A percentile compares a stretch with the other conserved stretches of the same genome.
Evolutionary conservation across 2,329 filamentous ascomycete species (phyloP).

Genomic region (Coniosporium tulheliwenetii): DNA sequence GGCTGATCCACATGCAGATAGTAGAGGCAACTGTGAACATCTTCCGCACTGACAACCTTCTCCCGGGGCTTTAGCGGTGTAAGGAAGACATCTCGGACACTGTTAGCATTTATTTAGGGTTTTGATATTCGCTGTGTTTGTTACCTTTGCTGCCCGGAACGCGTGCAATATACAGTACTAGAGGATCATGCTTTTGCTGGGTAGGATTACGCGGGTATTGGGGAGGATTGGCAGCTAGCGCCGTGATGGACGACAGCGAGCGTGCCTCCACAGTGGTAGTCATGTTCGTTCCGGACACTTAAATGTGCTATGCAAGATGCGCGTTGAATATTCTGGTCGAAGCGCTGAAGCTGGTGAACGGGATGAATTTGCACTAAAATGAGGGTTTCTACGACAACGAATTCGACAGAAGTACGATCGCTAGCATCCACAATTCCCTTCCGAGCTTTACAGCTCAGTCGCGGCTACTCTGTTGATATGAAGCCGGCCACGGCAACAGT

Average conservation of each 20-base stretch:
- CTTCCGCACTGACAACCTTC: constrained; percentile 77
- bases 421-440: too few species aligned
- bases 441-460: too few species aligned
- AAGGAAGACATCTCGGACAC: constrained; percentile 62
- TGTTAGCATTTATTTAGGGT: too few species aligned
- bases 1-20: constrained; percentile 68
- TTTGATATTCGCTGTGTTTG: background rate
- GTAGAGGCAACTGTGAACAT: constrained; percentile 78
- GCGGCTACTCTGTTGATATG: too few species aligned
- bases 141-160: constrained; percentile 82
- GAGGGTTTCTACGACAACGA: too few species aligned
- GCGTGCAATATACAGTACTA: constrained; percentile 81
- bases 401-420: too few species aligned
- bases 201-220: constrained; percentile 67
- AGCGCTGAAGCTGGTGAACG: too few species aligned
- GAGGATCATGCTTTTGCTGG: constrained; percentile 49
- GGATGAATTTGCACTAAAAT: too few species aligned
- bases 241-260: constrained; percentile 66
- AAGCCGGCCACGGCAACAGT: too few species aligned
- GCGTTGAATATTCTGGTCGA: too few species aligned
- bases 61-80: constrained; percentile 78
- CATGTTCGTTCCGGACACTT: constrained; percentile 3
- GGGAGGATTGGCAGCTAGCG: constrained; percentile 73
- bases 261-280: constrained; percentile 51
- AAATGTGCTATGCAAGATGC: too few species aligned